Evolutionary conservation across 2,329 filamentous ascomycete genomes (phyloP).

Genomic region (Aspergillus sp.): DNA sequence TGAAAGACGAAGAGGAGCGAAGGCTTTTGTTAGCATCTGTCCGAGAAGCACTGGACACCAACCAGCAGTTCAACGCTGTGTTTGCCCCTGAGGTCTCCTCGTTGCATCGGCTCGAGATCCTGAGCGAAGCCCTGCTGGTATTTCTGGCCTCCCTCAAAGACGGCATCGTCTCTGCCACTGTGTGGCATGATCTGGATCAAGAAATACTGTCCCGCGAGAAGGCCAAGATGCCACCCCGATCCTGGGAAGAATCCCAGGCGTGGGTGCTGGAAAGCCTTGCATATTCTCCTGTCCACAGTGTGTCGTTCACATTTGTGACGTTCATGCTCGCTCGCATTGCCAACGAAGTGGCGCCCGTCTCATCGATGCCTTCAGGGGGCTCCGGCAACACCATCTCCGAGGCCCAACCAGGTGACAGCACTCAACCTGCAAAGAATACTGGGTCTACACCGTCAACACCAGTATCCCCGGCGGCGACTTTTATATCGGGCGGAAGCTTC

Average conservation of each 20-base stretch:
- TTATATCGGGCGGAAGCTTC: slow-evolving; percentile 28
- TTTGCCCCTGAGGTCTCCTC: slow-evolving; percentile 64
- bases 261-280: slow-evolving; percentile 72
- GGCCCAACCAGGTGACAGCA: slow-evolving; percentile 3
- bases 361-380: slow-evolving; percentile 14
- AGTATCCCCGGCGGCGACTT: slow-evolving; percentile 20
- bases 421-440: slow-evolving; percentile 5
- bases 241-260: slow-evolving; percentile 56
- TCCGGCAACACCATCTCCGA: slow-evolving; percentile 3
- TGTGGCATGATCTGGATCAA: slow-evolving; percentile 70
- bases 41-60: slow-evolving; percentile 70
- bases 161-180: slow-evolving; percentile 67
- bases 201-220: slow-evolving; percentile 52
- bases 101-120: slow-evolving; percentile 68
- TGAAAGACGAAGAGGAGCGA: slow-evolving; percentile 40
- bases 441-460: slow-evolving; percentile 16
- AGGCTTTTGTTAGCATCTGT: slow-evolving; percentile 43
- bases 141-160: slow-evolving; percentile 76
- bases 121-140: slow-evolving; percentile 67
- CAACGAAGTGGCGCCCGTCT: slow-evolving; percentile 51
- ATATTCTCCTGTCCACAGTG: slow-evolving; percentile 72
- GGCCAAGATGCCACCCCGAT: slow-evolving; percentile 45
- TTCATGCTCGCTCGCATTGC: slow-evolving; percentile 66
- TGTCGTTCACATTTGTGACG: slow-evolving; percentile 83
- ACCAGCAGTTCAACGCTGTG: slow-evolving; percentile 57